Base-by-base conservation (phyloP, 208 protist species). In the Leishmania lainsoni region DNA sequence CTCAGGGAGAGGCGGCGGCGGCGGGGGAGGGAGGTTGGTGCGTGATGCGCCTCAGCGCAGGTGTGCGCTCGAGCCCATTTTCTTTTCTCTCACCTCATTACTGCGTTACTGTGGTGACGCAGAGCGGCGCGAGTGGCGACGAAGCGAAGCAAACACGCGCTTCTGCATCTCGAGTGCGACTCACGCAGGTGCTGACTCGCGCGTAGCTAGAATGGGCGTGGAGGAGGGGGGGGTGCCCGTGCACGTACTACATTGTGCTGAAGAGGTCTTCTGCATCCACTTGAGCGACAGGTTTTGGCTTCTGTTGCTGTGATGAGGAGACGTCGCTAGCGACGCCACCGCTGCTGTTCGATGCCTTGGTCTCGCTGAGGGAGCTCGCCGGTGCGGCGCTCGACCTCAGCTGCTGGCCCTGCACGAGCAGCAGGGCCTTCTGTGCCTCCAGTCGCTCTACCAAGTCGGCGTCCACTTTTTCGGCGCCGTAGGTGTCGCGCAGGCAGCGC, bases 401-500 rank as follows among this genome's bases (percentile, higher is more conserved):
- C 29, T 20, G 48, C 51, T 76, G 51, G 22, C 35, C 10, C 26
- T 77, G 72, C 29, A 16, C 20, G 17, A 16, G 32, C 32, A 77
- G 74, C 61, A 59, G 17, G 17, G 10, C 76, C 29, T 69, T 80
- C 83, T 97, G 93, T 3, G 70, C 78, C 54, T 86, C 35, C 39
- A 97, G 89, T 14, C 93, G 91, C 29, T 86, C 76, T 17, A 95
- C 81, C 77, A 97, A 97, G 76, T 97, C 93, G 9, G 22, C 59
- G 74, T 97, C 93, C 5, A 95, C 85, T 48, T 76, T 78, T 32
- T 83, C 79, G 9, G 88, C 84, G 5, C 88, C 87, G 74, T 89
- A 94, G 72, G 91, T 93, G 73, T 89, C 79, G 12, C 77, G 68
- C 54, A 97, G 68, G 79, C 92, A 97, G 16, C 91, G 90, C 71